A percentile compares a stretch with the other conserved stretches of the same genome.
These are phyloP conservation scores for Aspergillus diversus DNA, from an alignment of 495 filamentous ascomycete genomes.

Conservation along the genomic window DNA sequence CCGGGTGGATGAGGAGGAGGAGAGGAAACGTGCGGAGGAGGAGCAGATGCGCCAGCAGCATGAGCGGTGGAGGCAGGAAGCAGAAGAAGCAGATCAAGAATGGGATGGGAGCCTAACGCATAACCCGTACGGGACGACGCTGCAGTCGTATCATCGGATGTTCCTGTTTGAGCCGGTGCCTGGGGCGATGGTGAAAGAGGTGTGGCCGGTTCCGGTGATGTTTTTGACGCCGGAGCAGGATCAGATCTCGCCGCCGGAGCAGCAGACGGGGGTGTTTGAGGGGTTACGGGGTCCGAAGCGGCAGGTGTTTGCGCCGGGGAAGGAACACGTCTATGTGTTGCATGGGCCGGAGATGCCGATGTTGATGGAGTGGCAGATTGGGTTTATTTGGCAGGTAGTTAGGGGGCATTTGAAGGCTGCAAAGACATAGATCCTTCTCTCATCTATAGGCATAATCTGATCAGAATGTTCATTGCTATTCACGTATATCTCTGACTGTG, in stretches of 20 bases:
- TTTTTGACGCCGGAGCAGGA: conserved; percentile 10
- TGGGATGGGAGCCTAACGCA: not conserved
- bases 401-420: too few species aligned
- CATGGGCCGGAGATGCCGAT: conserved; percentile 1
- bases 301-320: conserved; percentile 1
- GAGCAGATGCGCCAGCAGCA: not conserved
- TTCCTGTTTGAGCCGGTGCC: conserved; percentile 12
- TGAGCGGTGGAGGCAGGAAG: not conserved
- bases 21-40: not conserved
- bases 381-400: not conserved
- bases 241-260: conserved; percentile 3
- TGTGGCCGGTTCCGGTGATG: conserved; percentile 4
- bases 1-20: not conserved
- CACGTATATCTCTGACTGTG: too few species aligned
- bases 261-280: conserved; percentile 9
- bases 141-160: conserved; percentile 13
- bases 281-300: conserved; percentile 3
- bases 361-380: conserved; percentile 1
- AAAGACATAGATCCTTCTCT: too few species aligned
- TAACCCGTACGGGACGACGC: conserved; percentile 3
- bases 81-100: not conserved
- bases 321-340: conserved; percentile 6
- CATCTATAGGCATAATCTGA: too few species aligned
- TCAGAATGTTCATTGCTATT: too few species aligned
- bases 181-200: not conserved